A percentile compares a stretch with the other conserved stretches of the same genome.
Conservation (phyloP, 2,329 filamentous ascomycete genomes). For the Bipolaris cookei region DNA sequence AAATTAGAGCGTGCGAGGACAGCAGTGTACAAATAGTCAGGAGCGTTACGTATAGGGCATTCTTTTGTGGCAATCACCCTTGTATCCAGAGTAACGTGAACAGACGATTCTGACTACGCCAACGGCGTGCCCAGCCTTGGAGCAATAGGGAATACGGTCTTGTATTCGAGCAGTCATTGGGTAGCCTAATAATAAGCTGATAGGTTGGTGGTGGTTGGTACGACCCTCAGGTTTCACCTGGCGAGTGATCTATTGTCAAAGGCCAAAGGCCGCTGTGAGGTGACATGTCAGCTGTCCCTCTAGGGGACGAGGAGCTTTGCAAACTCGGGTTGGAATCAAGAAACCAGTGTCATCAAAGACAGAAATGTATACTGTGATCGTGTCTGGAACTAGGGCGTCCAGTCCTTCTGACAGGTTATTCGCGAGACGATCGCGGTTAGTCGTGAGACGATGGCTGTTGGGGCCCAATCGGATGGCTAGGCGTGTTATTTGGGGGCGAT, state of each 20-base stretch:
- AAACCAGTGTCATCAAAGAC: background rate
- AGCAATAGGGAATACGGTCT: background rate
- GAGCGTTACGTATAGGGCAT: background rate
- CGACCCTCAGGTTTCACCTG: slow-evolving; percentile 7
- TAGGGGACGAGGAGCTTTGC: background rate
- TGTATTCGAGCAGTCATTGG: slow-evolving; percentile 19
- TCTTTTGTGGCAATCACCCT: background rate
- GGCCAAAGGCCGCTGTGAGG: background rate
- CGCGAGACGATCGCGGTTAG: background rate
- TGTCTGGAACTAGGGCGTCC: background rate
- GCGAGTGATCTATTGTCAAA: background rate
- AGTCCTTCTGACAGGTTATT: background rate
- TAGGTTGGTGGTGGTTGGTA: slow-evolving; percentile 4
- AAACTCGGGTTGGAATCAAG: background rate
- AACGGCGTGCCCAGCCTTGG: slow-evolving; percentile 3
- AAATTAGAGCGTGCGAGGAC: background rate
- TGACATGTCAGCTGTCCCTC: background rate
- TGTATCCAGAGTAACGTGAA: background rate
- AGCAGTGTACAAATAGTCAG: background rate
- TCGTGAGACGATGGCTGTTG: background rate
- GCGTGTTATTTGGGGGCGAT: background rate
- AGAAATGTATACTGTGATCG: background rate
- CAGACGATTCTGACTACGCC: background rate
- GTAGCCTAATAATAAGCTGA: slow-evolving; percentile 22
- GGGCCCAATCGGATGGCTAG: slow-evolving; percentile 4